A percentile compares a stretch with the other conserved stretches of the same genome.
phyloP scores from a whole-genome alignment of 192 early-diverging fungal species.

The Kickxella alabastrina region DNA sequence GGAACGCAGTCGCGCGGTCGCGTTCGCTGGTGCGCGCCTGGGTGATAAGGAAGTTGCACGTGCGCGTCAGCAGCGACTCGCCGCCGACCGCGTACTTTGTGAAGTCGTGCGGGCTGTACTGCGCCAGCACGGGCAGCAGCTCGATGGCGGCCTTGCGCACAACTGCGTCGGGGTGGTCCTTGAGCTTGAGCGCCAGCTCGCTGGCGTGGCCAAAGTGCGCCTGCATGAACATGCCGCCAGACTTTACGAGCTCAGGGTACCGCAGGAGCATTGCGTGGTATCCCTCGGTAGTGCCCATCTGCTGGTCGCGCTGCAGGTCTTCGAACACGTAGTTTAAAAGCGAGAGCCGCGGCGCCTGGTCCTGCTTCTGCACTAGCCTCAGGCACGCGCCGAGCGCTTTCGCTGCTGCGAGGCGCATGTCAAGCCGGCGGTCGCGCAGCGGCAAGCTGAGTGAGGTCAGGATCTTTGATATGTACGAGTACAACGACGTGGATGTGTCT shows the following conservation, averaged over 20 bases:
- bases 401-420: constrained; percentile 77
- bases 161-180: constrained; percentile 70
- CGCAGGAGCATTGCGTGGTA: constrained; percentile 82
- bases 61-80: constrained; percentile 62
- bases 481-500: constrained; percentile 68
- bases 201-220: constrained; percentile 68
- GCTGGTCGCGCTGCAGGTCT: constrained; percentile 71
- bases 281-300: constrained; percentile 65
- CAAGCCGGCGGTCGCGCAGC: constrained; percentile 70
- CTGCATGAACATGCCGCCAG: constrained; percentile 81
- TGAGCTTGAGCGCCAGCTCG: constrained; percentile 69
- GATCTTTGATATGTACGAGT: constrained; percentile 72
- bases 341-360: constrained; percentile 55
- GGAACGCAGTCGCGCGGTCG: constrained; percentile 59
- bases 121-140: constrained; percentile 76
- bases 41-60: constrained; percentile 68
- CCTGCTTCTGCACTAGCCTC: constrained; percentile 75
- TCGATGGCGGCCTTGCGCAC: constrained; percentile 76
- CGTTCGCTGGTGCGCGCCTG: constrained; percentile 62
- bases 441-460: constrained; percentile 84
- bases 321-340: constrained; percentile 80
- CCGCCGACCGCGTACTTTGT: constrained; percentile 24
- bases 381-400: constrained; percentile 76
- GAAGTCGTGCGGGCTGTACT: constrained; percentile 69
- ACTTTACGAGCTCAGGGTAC: constrained; percentile 70